Conservation (phyloP, 169 alveolate species). For the Babesia sp. region DNA sequence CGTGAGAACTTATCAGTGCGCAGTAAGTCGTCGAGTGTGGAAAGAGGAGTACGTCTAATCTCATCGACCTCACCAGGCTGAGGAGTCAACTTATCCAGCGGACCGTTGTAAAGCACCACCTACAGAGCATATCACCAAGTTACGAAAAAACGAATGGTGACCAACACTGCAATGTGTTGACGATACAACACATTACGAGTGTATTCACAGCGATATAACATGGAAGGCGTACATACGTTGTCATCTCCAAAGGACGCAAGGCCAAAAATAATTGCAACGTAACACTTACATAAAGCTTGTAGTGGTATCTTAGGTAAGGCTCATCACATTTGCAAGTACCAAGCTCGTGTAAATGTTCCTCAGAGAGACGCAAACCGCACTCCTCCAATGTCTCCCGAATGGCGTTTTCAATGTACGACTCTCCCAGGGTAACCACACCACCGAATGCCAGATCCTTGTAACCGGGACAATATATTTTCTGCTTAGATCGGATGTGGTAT, state of each 20-base stretch:
- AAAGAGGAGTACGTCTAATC: constrained; percentile 14
- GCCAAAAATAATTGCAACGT: not conserved
- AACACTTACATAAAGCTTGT: constrained; percentile 45
- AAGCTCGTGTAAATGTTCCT: constrained; percentile 65
- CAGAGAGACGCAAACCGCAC: constrained; percentile 62
- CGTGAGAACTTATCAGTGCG: constrained; percentile 4
- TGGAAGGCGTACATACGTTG: not conserved
- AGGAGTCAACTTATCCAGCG: constrained; percentile 20
- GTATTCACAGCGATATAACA: not conserved
- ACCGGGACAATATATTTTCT: constrained; percentile 69
- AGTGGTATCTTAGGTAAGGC: constrained; percentile 33
- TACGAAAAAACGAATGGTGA: not conserved
- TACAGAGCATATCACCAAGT: not conserved
- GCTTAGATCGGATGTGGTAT: constrained; percentile 62
- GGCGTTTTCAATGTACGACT: constrained; percentile 60
- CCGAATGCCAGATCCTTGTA: constrained; percentile 71
- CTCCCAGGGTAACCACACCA: constrained; percentile 72
- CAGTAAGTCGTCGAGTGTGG: constrained; percentile 21
- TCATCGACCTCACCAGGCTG: constrained; percentile 43
- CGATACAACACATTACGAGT: no score
- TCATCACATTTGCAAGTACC: constrained; percentile 61
- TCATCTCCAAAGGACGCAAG: not conserved
- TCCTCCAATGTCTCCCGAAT: constrained; percentile 69
- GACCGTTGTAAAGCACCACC: constrained; percentile 41
- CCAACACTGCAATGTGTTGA: not conserved